These are phyloP conservation scores for Orbilia blumenaviensis DNA, from an alignment of 2,329 filamentous ascomycete species.

Conservation along the genomic window DNA sequence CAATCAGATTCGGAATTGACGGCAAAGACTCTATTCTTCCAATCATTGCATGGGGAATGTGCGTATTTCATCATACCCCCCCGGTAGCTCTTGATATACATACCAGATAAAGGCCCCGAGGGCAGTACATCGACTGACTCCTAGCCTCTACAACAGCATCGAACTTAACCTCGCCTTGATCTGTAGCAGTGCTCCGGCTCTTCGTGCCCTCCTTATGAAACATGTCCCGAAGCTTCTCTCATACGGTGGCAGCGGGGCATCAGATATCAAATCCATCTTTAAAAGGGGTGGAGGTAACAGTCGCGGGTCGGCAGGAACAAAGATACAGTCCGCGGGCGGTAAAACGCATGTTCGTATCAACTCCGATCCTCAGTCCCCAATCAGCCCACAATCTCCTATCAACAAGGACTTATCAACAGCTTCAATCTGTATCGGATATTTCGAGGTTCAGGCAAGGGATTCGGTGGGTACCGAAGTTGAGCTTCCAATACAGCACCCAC, in stretches of 20 bases:
- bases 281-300: background rate
- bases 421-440: conserved; percentile 22
- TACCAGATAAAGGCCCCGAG: too few species aligned
- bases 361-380: background rate
- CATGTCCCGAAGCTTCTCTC: conserved; percentile 35
- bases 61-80: too few species aligned
- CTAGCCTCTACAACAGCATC: too few species aligned
- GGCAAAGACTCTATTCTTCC: conserved; percentile 41
- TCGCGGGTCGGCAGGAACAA: background rate
- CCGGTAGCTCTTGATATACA: too few species aligned
- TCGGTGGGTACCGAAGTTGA: conserved; percentile 14
- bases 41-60: conserved; percentile 47
- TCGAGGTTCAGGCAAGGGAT: conserved; percentile 13
- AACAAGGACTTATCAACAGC: background rate
- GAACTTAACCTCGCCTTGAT: conserved; percentile 35
- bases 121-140: too few species aligned
- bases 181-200: conserved; percentile 43
- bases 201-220: conserved; percentile 34
- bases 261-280: conserved; percentile 19
- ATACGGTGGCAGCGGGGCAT: conserved; percentile 6
- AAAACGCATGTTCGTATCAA: background rate
- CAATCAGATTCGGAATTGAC: conserved; percentile 25
- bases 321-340: background rate
- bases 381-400: background rate
- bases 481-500: conserved; percentile 19